These are phyloP conservation scores for Boletus vermiculosoides DNA, from an alignment of 768 basidiomycete genomes.

Conservation along the genomic window DNA sequence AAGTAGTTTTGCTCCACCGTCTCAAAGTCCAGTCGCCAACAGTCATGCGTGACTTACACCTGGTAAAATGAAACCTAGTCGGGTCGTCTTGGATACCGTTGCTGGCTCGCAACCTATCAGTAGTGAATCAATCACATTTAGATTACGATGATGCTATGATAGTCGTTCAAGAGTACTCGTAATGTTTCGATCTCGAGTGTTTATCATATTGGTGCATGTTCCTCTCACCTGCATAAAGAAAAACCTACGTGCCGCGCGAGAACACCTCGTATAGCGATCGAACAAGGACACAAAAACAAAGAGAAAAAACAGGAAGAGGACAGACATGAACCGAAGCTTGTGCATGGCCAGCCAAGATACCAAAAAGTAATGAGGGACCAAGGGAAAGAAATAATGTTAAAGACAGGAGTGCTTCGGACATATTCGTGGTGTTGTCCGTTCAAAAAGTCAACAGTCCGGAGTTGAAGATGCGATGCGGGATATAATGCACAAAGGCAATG, in stretches of 20 bases:
- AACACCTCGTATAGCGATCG: conserved; percentile 14
- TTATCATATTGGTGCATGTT: conserved; percentile 24
- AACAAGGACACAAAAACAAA: conserved; percentile 16
- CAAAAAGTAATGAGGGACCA: conserved; percentile 19
- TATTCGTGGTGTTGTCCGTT: conserved; percentile 14
- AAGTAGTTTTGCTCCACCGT: background rate
- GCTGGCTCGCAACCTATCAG: background rate
- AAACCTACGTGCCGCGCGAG: conserved; percentile 15
- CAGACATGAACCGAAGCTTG: conserved; percentile 18
- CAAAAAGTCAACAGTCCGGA: conserved; percentile 14
- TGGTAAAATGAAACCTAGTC: background rate
- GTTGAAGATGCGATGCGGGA: conserved; percentile 22
- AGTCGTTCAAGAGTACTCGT: conserved; percentile 29
- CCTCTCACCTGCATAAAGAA: conserved; percentile 31
- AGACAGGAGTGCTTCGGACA: conserved; percentile 24
- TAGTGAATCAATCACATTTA: conserved; percentile 17
- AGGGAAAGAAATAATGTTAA: conserved; percentile 32
- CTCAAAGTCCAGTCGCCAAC: background rate
- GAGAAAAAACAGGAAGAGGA: background rate
- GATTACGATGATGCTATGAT: conserved; percentile 29
- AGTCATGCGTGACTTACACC: background rate
- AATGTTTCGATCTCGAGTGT: conserved; percentile 20
- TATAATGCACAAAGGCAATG: conserved; percentile 24
- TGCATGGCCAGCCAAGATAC: conserved; percentile 31
- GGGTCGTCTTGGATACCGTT: background rate